Evolutionary conservation across 129 eudicot genomes (phyloP).

Genomic region (Flaveria ramosissima): DNA sequence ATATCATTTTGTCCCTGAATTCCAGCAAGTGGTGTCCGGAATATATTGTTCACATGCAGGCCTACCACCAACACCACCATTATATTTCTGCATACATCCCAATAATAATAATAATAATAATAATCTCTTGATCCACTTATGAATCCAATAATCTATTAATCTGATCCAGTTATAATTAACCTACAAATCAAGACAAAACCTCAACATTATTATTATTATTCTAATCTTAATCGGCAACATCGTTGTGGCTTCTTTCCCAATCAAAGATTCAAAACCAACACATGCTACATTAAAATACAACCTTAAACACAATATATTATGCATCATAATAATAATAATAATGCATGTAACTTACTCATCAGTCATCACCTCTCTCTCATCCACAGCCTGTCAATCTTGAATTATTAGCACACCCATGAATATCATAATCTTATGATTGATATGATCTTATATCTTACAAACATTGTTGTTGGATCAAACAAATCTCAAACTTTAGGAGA

Average conservation of each 20-base stretch:
- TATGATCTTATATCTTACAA: slow-evolving; percentile 6
- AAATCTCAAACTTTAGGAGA: slow-evolving; percentile 34
- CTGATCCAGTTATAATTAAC: slow-evolving; percentile 22
- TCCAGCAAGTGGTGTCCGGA: slow-evolving; percentile 37
- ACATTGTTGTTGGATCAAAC: slow-evolving; percentile 35
- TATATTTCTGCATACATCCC: slow-evolving; percentile 20
- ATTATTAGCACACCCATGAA: slow-evolving; percentile 32
- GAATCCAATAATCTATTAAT: background rate
- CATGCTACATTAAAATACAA: slow-evolving; percentile 38
- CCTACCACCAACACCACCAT: slow-evolving; percentile 32
- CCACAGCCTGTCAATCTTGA: slow-evolving; percentile 48
- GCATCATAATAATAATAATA: background rate
- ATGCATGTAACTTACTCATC: slow-evolving; percentile 28
- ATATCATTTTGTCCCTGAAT: slow-evolving; percentile 16
- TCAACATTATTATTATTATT: background rate
- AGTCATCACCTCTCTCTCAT: slow-evolving; percentile 23
- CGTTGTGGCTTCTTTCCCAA: slow-evolving; percentile 37
- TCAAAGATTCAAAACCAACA: slow-evolving; percentile 36
- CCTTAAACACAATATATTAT: slow-evolving; percentile 25
- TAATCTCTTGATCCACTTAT: slow-evolving; percentile 20
- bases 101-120: too few relatives aligned
- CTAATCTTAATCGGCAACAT: slow-evolving; percentile 35
- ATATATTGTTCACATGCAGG: slow-evolving; percentile 47
- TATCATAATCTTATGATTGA: too few relatives aligned
- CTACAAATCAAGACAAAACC: slow-evolving; percentile 24